phyloP scores from a whole-genome alignment of 306 rosid genomes.

The Prunus mongolica region DNA sequence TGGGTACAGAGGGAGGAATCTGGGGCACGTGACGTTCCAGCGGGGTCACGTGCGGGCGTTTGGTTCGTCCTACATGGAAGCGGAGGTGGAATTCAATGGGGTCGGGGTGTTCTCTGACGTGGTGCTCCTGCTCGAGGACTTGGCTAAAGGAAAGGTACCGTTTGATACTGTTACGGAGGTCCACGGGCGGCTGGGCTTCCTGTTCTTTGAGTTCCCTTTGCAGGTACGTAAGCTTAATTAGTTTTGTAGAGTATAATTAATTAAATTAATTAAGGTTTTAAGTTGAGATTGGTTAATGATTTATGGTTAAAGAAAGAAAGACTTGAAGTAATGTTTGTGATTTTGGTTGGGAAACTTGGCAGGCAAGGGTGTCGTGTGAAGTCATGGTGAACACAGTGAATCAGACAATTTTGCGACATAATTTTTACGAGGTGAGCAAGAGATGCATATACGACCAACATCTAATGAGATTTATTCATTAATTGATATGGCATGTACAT shows the following conservation, averaged over 20 bases:
- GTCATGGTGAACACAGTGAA: constrained; percentile 41
- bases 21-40: constrained; percentile 54
- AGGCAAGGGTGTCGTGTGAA: constrained; percentile 66
- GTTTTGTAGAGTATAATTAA: too few relatives aligned
- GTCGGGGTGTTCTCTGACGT: constrained; percentile 58
- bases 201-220: constrained; percentile 48
- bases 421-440: constrained; percentile 31
- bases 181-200: constrained; percentile 46
- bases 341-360: constrained; percentile 7
- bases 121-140: constrained; percentile 56
- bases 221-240: constrained; percentile 30
- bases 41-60: constrained; percentile 57
- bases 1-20: constrained; percentile 61
- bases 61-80: constrained; percentile 68
- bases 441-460: too few relatives aligned
- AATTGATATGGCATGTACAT: too few relatives aligned
- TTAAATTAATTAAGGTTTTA: too few relatives aligned
- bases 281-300: too few relatives aligned
- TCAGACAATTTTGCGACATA: constrained; percentile 58
- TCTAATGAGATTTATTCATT: too few relatives aligned
- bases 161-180: constrained; percentile 51
- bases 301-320: neutral
- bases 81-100: constrained; percentile 54
- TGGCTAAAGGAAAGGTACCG: constrained; percentile 57
- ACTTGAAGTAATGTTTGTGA: neutral